Evolutionary conservation across 2,329 filamentous ascomycete species (phyloP).

Genomic region (Trichoderma lentiforme): DNA sequence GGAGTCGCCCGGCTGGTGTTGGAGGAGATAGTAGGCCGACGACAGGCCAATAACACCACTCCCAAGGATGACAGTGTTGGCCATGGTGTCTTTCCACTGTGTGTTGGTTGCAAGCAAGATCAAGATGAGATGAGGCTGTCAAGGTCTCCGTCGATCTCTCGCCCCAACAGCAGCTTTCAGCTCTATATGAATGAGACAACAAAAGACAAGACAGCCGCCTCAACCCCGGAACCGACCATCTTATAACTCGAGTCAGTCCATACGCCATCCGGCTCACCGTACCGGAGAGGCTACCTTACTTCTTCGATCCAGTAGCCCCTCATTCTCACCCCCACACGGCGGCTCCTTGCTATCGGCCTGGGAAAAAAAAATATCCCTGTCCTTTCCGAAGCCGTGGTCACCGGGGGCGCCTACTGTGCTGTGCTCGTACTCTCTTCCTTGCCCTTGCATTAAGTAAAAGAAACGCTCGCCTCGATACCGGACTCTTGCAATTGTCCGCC

Average conservation of each 20-base stretch:
- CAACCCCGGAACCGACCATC: neutral
- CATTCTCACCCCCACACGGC: neutral
- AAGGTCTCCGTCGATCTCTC: neutral
- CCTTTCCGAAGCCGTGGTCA: neutral
- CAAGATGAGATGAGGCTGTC: neutral
- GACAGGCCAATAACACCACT: slow-evolving; percentile 68
- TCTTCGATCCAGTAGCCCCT: slow-evolving; percentile 2
- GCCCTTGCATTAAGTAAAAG: neutral
- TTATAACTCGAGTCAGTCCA: neutral
- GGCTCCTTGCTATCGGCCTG: slow-evolving; percentile 7
- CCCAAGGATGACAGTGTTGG: slow-evolving; percentile 63
- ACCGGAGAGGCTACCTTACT: neutral
- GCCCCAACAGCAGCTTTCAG: neutral
- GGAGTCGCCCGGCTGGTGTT: slow-evolving; percentile 39
- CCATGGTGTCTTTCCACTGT: slow-evolving; percentile 28
- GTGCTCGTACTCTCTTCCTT: neutral
- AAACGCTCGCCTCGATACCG: neutral
- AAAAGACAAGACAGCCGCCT: neutral
- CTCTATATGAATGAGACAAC: neutral
- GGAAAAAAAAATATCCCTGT: neutral
- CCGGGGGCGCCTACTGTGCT: neutral
- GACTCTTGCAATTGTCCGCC: neutral
- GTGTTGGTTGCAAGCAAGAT: neutral
- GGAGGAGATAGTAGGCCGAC: slow-evolving; percentile 69
- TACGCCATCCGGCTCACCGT: neutral